A percentile compares a stretch with the other conserved stretches of the same genome.
phyloP scores from a whole-genome alignment of 2,329 filamentous ascomycete genomes.

The Trichoderma sp. region DNA sequence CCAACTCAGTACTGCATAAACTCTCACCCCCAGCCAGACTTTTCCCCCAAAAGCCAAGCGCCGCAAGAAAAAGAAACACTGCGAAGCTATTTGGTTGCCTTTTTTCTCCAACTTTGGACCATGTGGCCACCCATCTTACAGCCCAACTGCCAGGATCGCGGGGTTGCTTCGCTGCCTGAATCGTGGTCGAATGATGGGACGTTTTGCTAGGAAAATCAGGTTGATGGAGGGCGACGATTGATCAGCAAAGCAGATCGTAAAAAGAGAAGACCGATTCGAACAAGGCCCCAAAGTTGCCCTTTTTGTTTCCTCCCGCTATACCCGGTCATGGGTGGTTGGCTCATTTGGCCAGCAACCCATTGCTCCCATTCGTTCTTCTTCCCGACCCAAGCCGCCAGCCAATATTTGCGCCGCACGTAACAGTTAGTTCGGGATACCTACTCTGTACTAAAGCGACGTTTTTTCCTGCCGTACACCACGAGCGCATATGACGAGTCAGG shows the following conservation, averaged over 20 bases:
- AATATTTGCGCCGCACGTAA: constrained; percentile 15
- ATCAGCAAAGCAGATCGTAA: neutral
- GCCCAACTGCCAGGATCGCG: constrained; percentile 3
- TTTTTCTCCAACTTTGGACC: neutral
- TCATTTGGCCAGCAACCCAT: neutral
- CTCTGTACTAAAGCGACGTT: constrained; percentile 14
- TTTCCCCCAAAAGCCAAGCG: constrained; percentile 2
- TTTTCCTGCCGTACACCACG: constrained; percentile 3
- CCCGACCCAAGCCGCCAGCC: constrained; percentile 11
- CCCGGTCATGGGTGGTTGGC: constrained; percentile 1
- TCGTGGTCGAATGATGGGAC: neutral
- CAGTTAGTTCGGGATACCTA: constrained; percentile 16
- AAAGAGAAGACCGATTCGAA: neutral
- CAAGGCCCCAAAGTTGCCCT: neutral
- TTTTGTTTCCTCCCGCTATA: neutral
- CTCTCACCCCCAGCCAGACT: neutral
- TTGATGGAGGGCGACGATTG: constrained; percentile 1
- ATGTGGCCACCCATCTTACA: neutral
- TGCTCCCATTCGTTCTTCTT: constrained; percentile 3
- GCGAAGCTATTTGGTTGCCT: neutral
- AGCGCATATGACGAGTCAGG: constrained; percentile 10
- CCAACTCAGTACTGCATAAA: constrained; percentile 8
- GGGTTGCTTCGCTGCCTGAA: constrained; percentile 9
- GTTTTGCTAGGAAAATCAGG: neutral
- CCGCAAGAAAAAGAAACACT: neutral